These are phyloP conservation scores for Xylogone sp. DNA, from an alignment of 2,329 filamentous ascomycete genomes.

Conservation along the genomic window DNA sequence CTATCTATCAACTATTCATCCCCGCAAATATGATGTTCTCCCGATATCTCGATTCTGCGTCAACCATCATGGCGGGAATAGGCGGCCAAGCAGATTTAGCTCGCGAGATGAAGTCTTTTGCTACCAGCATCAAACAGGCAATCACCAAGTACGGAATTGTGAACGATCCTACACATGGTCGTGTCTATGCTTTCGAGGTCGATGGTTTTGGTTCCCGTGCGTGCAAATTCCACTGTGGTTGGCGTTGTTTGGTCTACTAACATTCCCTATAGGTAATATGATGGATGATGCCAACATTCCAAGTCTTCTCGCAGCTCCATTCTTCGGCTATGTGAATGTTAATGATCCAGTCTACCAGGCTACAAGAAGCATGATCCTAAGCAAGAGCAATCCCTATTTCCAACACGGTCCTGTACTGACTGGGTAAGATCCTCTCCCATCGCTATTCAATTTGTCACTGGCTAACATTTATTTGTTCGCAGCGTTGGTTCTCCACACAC, in stretches of 20 bases:
- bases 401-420: conserved; percentile 50
- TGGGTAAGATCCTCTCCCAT: conserved; percentile 34
- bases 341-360: conserved; percentile 69
- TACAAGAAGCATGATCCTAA: conserved; percentile 74
- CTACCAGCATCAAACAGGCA: conserved; percentile 60
- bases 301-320: conserved; percentile 60
- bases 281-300: conserved; percentile 75
- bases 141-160: conserved; percentile 71
- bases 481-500: conserved; percentile 68
- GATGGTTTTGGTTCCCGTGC: conserved; percentile 61
- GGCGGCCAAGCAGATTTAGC: conserved; percentile 48
- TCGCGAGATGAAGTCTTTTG: conserved; percentile 51
- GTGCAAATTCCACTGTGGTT: conserved; percentile 15
- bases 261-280: conserved; percentile 39
- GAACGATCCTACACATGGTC: conserved; percentile 54
- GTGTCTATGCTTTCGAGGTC: conserved; percentile 75
- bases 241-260: conserved; percentile 9
- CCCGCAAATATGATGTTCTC: conserved; percentile 87
- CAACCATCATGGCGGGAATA: conserved; percentile 48
- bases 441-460: conserved; percentile 65
- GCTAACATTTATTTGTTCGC: conserved; percentile 27
- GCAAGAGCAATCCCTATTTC: conserved; percentile 75
- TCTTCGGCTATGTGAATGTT: conserved; percentile 55
- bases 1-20: conserved; percentile 81
- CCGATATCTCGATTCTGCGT: conserved; percentile 51